Evolutionary conservation across 2,329 filamentous ascomycete species (phyloP), one percentile per base, ranked within the genome.

Genomic region (Aspergillus tubingensis): DNA sequence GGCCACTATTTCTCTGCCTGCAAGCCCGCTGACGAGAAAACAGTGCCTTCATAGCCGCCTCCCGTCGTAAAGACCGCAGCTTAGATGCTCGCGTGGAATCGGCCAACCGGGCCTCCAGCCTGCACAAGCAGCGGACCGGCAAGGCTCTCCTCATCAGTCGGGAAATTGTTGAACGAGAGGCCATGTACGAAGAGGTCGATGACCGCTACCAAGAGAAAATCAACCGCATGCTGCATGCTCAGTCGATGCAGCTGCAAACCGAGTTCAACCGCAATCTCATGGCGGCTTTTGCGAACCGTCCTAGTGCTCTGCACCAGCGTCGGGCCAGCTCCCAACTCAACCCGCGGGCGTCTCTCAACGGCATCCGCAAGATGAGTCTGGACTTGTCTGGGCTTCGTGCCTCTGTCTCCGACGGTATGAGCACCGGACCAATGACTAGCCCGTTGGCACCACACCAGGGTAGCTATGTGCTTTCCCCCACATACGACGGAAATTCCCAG

Each of bases 131-230:
- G 74, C 87, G 92, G 17, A 96, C 93, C 0, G 94, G 93, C 41
- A 90, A 92, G 67, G 87, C 85, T 2, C 83, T 97, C 61, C 88
- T 88, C 67, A 90, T 97, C 60, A 92, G 89, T 25, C 90, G 93
- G 75, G 86, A 95, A 70, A 92, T 95, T 77, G 92, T 96, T 11
- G 81, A 90, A 67, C 92, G 91, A 64, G 93, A 96, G 74, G 92
- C 96, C 74, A 96, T 96, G 91, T 97, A 97, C 72, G 92, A 96
- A 71, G 93, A 96, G 75, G 91, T 96, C 71, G 92, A 96, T 56
- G 91, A 96, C 67, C 90, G 93, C 59, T 76, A 76, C 52, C 74
- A 76, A 58, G 74, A 76, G 54, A 77, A 77, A 59, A 72, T 75
- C 32, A 72, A 75, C 44, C 72, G 70, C n/a, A 74, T 76, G 68